These are phyloP conservation scores for Camptophora hylomeconis DNA, from an alignment of 2,329 filamentous ascomycete genomes.

Conservation along the genomic window DNA sequence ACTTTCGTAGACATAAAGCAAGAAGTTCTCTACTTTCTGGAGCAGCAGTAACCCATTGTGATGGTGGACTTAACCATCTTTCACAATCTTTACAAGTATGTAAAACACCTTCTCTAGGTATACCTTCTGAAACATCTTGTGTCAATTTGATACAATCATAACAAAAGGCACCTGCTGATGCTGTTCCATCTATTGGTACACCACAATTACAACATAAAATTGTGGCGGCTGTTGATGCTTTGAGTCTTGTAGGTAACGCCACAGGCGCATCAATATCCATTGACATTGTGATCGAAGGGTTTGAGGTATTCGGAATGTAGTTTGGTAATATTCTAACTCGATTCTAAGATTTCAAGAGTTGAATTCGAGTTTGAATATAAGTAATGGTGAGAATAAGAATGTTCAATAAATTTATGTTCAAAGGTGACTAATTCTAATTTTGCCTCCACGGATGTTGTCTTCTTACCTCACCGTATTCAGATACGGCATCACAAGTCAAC, in stretches of 20 bases:
- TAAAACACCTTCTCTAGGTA: constrained; percentile 78
- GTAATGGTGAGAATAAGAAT: no score
- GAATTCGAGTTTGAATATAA: no score
- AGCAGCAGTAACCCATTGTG: constrained; percentile 70
- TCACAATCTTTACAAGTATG: constrained; percentile 93
- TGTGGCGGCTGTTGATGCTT: constrained; percentile 30
- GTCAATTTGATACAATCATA: constrained; percentile 93
- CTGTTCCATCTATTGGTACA: constrained; percentile 85
- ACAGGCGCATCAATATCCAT: constrained; percentile 48
- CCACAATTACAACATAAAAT: constrained; percentile 98
- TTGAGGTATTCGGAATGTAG: no score
- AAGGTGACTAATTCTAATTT: no score
- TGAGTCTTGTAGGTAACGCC: constrained; percentile 20
- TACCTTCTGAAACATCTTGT: constrained; percentile 80
- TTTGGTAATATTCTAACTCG: no score
- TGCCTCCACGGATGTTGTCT: no score
- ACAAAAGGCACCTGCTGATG: constrained; percentile 74
- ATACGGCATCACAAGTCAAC: no score
- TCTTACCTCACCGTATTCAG: no score
- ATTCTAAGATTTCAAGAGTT: no score
- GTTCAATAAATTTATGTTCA: no score
- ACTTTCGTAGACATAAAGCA: constrained; percentile 77
- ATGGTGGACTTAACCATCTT: constrained; percentile 78
- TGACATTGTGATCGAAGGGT: no score
- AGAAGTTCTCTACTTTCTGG: constrained; percentile 87